Evolutionary conservation across 2,329 filamentous ascomycete species (phyloP).

Genomic region (Gliomastix tumulicola): DNA sequence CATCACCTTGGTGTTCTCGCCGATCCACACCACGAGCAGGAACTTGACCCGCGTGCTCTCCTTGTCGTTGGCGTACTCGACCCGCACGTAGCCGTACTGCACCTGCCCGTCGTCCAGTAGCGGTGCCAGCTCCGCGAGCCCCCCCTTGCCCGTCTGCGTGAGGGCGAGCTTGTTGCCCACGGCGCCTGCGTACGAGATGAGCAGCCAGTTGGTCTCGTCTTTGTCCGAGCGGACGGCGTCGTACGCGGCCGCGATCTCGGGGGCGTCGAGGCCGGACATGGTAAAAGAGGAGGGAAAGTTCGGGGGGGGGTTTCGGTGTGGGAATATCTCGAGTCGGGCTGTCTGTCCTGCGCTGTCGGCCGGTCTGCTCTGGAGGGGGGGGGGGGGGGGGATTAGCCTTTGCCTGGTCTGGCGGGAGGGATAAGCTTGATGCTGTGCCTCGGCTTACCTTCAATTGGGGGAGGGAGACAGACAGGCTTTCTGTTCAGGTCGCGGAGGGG

Average conservation of each 20-base stretch:
- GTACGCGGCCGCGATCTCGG: conserved; percentile 53
- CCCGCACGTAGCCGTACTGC: conserved; percentile 58
- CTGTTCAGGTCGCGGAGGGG: no score
- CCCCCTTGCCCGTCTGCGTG: conserved; percentile 51
- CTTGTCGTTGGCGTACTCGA: conserved; percentile 66
- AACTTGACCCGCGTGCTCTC: conserved; percentile 66
- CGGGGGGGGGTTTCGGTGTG: no score
- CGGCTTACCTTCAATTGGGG: no score
- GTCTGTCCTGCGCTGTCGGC: no score
- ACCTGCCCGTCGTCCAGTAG: conserved; percentile 52
- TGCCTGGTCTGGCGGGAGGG: no score
- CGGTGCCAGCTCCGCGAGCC: conserved; percentile 48
- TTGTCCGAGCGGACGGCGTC: conserved; percentile 57
- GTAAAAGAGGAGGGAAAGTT: no score
- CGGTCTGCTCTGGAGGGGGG: no score
- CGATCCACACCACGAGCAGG: conserved; percentile 61
- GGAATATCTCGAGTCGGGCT: no score
- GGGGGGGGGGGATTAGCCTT: no score
- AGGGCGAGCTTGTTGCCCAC: conserved; percentile 51
- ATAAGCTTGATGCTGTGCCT: no score
- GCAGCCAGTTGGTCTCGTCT: conserved; percentile 54
- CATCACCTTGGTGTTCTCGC: conserved; percentile 59
- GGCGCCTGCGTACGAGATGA: conserved; percentile 52
- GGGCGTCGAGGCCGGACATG: conserved; percentile 43
- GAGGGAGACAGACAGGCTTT: no score